Base-by-base conservation (phyloP, 164 flowering plant genomes). In the Magnolia kwangsiensis region DNA sequence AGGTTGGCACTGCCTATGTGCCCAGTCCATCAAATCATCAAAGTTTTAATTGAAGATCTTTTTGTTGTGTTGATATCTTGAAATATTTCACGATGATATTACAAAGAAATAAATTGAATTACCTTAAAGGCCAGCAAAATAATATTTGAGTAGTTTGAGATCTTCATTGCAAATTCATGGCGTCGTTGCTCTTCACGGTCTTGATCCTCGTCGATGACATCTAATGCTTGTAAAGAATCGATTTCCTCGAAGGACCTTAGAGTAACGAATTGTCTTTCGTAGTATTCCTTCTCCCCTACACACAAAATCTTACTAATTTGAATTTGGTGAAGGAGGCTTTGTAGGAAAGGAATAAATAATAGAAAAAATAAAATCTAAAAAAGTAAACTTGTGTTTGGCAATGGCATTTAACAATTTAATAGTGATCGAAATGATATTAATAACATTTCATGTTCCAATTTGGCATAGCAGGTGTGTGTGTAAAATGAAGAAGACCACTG, bases 241-340 rank as follows among this genome's bases (percentile, higher is more conserved):
- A 88, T 91, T 75, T 89, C 92, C 79, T 89, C 89, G 73, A 91
- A 91, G 1, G 92, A 91, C 71, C 81, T 84, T 61, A 91, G 73
- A 51, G 91, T 89, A 8, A 87, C 85, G 78, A 91, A 83, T 73
- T 91, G 95, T 61, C 67, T 84, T 76, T 87, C 91, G 66, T 91
- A 91, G 70, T 88, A 91, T 23, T 87, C 90, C 76, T 84, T 94
- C 67, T 89, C 97, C 24, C 89, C 98, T 94, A 72, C n/a, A 76
- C 45, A 74, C 63, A 67, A 65, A 69, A 3, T 37, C 45, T 5
- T n/a, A 66, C 24, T 11, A 16, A 5, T 14, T 68, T 31, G 71
- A 68, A 68, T 68, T 68, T 14, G 16, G 49, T 1, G 29, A 68
- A 27, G 49, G n/a, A 37, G 45, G 45, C 4, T 37, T 37, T 5